phyloP scores from a whole-genome alignment of 441 rosid genomes.

The Populus hybrid region DNA sequence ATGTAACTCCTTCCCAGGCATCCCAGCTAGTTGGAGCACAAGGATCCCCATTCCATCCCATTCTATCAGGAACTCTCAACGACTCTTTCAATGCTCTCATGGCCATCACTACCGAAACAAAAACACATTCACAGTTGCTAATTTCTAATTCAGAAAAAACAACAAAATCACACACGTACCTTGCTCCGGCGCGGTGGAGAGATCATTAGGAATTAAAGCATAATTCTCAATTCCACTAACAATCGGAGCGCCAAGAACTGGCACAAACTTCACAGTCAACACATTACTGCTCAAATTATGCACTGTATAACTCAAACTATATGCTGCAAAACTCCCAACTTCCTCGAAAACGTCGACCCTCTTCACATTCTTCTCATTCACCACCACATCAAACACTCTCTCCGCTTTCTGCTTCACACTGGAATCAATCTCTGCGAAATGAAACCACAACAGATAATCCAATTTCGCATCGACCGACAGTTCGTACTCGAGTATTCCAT shows the following conservation, averaged over 20 bases:
- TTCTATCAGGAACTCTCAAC: constrained; percentile 74
- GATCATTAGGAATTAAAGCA: constrained; percentile 79
- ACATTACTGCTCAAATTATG: constrained; percentile 61
- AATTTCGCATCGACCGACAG: constrained; percentile 77
- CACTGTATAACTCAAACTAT: constrained; percentile 45
- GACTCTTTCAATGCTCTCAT: constrained; percentile 95
- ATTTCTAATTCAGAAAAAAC: constrained; percentile 6
- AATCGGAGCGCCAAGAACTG: constrained; percentile 61
- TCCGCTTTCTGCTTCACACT: constrained; percentile 52
- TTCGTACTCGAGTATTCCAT: constrained; percentile 53
- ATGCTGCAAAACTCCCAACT: constrained; percentile 75
- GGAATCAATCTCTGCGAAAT: constrained; percentile 88
- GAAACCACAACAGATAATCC: constrained; percentile 93
- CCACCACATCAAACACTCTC: constrained; percentile 74
- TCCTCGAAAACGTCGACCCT: constrained; percentile 58
- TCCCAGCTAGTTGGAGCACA: constrained; percentile 98
- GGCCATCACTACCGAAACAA: constrained; percentile 48
- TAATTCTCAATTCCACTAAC: constrained; percentile 90
- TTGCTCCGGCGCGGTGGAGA: constrained; percentile 78
- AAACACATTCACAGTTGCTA: background rate
- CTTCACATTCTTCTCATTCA: constrained; percentile 67
- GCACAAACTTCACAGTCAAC: constrained; percentile 54
- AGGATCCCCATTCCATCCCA: constrained; percentile 99
- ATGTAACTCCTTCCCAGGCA: constrained; percentile 98
- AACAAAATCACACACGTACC: constrained; percentile 34